Evolutionary conservation across 495 filamentous ascomycete genomes (phyloP).

Genomic region (Aspergillus homomorphus): DNA sequence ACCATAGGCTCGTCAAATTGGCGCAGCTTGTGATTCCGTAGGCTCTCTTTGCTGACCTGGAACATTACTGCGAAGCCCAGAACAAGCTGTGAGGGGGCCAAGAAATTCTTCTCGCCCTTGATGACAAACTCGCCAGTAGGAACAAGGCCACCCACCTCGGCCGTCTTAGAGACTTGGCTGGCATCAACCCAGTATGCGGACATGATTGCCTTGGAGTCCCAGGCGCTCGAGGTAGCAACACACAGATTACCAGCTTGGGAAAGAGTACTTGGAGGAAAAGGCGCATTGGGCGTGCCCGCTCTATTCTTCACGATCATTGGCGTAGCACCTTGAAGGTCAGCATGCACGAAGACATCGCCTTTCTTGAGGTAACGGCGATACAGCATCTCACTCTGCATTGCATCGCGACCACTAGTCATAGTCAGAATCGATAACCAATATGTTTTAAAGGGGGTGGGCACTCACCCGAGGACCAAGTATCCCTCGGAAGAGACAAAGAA

Average conservation of each 20-base stretch:
- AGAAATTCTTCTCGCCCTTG: constrained; percentile 80
- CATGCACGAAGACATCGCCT: constrained; percentile 89
- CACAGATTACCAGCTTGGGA: constrained; percentile 83
- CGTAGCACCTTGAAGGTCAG: constrained; percentile 81
- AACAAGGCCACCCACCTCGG: constrained; percentile 74
- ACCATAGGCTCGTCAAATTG: constrained; percentile 29
- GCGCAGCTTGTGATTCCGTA: constrained; percentile 70
- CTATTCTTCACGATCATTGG: constrained; percentile 85
- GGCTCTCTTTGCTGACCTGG: constrained; percentile 84
- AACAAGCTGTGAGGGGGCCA: constrained; percentile 84
- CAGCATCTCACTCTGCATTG: constrained; percentile 86
- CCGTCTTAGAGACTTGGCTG: constrained; percentile 83
- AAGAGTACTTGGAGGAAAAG: constrained; percentile 86
- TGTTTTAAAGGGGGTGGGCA: constrained; percentile 8
- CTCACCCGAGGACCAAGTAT: constrained; percentile 74
- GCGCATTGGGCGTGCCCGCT: constrained; percentile 66
- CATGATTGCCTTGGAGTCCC: constrained; percentile 96
- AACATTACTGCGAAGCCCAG: constrained; percentile 87
- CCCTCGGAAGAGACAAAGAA: constrained; percentile 97
- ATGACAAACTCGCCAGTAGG: constrained; percentile 73
- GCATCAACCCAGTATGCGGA: constrained; percentile 90
- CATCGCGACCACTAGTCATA: constrained; percentile 65
- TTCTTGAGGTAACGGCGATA: constrained; percentile 81
- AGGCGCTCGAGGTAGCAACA: constrained; percentile 80
- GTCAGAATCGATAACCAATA: constrained; percentile 13